phyloP scores from a whole-genome alignment of 768 basidiomycete genomes.

The Podaxis pistillaris region DNA sequence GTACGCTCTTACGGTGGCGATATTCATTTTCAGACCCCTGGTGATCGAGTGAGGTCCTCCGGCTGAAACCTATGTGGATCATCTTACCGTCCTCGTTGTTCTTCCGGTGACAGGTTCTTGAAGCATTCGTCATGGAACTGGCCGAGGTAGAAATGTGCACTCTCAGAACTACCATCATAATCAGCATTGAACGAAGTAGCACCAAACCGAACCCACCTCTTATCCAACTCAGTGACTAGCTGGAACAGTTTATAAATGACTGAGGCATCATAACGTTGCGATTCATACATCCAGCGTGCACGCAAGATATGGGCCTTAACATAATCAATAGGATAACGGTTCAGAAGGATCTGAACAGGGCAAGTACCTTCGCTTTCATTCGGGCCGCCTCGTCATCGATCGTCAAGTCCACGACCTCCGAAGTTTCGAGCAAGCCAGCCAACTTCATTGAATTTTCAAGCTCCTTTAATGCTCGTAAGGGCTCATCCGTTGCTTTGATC shows the following conservation, averaged over 20 bases:
- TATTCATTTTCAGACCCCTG: conserved; percentile 65
- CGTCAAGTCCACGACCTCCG: conserved; percentile 56
- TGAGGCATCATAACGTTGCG: conserved; percentile 72
- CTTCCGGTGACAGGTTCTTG: conserved; percentile 52
- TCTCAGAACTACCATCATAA: conserved; percentile 64
- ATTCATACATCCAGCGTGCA: conserved; percentile 92
- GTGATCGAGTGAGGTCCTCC: not conserved
- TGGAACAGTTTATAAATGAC: conserved; percentile 60
- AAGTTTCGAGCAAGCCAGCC: conserved; percentile 43
- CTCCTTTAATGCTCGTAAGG: conserved; percentile 82
- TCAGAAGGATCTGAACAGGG: not conserved
- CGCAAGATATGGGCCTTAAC: conserved; percentile 72
- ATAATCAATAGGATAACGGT: conserved; percentile 6
- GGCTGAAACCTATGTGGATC: not conserved
- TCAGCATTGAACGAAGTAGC: not conserved
- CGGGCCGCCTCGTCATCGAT: conserved; percentile 49
- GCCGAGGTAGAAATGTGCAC: conserved; percentile 81
- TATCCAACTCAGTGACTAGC: conserved; percentile 45
- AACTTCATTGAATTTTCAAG: conserved; percentile 71
- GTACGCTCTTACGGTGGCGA: conserved; percentile 65
- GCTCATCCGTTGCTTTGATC: conserved; percentile 73
- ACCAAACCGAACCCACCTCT: conserved; percentile 39
- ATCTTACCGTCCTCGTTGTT: conserved; percentile 26
- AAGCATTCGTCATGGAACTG: conserved; percentile 83
- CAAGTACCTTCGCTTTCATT: conserved; percentile 71